Base-by-base conservation (phyloP, 1,284 basidiomycete species). In the Pisolithus thermaeus region DNA sequence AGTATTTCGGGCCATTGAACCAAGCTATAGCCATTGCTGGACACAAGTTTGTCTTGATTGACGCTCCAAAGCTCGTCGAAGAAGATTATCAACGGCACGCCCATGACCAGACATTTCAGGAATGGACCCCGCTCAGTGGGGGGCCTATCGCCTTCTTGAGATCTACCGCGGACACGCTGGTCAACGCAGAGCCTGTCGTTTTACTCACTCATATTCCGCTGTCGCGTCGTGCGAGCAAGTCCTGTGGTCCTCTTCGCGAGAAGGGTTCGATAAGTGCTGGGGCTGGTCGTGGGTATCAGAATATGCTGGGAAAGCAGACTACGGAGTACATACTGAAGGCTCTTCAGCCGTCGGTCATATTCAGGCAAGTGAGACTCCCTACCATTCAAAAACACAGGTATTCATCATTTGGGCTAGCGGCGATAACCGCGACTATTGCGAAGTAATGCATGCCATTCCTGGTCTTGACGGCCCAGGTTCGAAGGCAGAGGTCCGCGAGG, bases 351-450 rank as follows among this genome's bases (percentile, higher is more conserved):
- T 64, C 70, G 16, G 60, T 81, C 1, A 74, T 94, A 2, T 92
- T 89, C 64, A 90, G 84, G 87, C 87, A 54, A 59, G 78, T 47
- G 11, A 47, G 32, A 28, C 30, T 8, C 14, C 54, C 38, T 40
- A 28, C 11, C 38, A 18, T 37, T 44, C 32, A 45, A 18, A 7
- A 12, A 14, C 5, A 36, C 27, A 38, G 20, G 7, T 44, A 6
- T 38, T 51, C 44, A 36, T 47, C 39, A 54, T 51, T 48, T 32
- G 49, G 18, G 52, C 27, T 61, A 92, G 90, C 62, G 92, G 86
- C 7, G 91, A 95, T 65, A 88, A 95, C 68, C 87, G 89, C 52
- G 92, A 95, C 66, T 91, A 91, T 60, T 95, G 92, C 64, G 87
- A 92, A 56, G 75, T 87, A 56, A 71, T 67, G 37, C 87, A 91